Conservation (phyloP, 345 rosid species). For the Lepidium aucheri region DNA sequence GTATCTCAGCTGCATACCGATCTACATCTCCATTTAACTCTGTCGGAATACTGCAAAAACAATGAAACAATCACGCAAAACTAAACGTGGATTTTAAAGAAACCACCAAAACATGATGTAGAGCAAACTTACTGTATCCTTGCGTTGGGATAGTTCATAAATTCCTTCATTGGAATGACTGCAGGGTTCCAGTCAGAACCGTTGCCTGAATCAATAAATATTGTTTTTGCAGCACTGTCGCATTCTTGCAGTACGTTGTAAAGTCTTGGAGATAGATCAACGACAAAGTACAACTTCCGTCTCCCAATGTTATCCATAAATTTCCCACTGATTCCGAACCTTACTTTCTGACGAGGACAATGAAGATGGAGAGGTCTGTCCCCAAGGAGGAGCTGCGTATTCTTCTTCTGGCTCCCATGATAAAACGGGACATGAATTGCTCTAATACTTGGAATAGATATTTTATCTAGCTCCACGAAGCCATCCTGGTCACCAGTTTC, state of each 20-base stretch:
- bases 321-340: constrained; percentile 48
- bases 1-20: constrained; percentile 50
- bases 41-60: constrained; percentile 51
- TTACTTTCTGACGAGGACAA: constrained; percentile 48
- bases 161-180: constrained; percentile 31
- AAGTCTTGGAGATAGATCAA: constrained; percentile 41
- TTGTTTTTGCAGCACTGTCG: constrained; percentile 36
- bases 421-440: constrained; percentile 40
- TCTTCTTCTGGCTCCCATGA: constrained; percentile 42
- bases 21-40: constrained; percentile 33
- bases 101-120: not conserved
- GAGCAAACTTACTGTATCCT: constrained; percentile 65
- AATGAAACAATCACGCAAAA: not conserved
- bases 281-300: constrained; percentile 62
- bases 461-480: constrained; percentile 44
- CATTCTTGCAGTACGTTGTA: constrained; percentile 56
- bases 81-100: not conserved
- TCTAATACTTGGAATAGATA: constrained; percentile 37
- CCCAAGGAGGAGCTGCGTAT: constrained; percentile 35
- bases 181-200: constrained; percentile 61
- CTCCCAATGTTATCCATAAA: constrained; percentile 51
- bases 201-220: constrained; percentile 43
- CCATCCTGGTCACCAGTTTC: constrained; percentile 33
- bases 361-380: constrained; percentile 45
- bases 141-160: constrained; percentile 34